phyloP scores from a whole-genome alignment of 345 rosid genomes.

The Rhizophora mangle region DNA sequence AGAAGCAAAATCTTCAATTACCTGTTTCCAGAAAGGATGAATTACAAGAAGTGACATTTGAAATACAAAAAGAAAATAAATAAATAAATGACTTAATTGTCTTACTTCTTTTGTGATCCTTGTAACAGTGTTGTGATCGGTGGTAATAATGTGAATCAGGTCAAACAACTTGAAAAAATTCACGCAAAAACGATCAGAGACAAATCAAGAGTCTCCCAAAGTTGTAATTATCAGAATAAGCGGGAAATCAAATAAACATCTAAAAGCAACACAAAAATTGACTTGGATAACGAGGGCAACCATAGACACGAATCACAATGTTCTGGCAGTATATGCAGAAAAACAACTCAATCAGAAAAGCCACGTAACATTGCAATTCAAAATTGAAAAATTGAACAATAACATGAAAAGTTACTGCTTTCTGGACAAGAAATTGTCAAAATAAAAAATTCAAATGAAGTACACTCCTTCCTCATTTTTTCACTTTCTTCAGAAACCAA shows the following conservation, averaged over 20 bases:
- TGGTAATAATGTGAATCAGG: conserved; percentile 71
- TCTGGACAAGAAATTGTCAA: neutral
- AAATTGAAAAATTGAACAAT: too few species aligned
- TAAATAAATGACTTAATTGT: conserved; percentile 1
- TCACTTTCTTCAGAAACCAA: neutral
- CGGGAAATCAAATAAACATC: neutral
- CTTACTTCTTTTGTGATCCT: conserved; percentile 83
- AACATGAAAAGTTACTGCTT: neutral
- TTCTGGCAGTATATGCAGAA: neutral
- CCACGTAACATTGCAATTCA: neutral
- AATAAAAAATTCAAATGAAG: neutral
- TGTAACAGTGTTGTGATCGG: conserved; percentile 70
- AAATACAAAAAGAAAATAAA: too few species aligned
- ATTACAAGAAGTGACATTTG: neutral
- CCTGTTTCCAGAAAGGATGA: conserved; percentile 36
- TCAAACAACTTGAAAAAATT: conserved; percentile 89
- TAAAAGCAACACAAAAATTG: neutral
- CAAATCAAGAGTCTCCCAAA: neutral
- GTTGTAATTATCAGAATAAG: neutral
- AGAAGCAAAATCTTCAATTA: conserved; percentile 85
- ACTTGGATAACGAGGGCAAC: neutral
- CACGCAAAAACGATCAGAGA: conserved; percentile 45
- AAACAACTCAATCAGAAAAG: neutral
- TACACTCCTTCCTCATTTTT: neutral
- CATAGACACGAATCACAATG: neutral